Evolutionary conservation across 2,329 filamentous ascomycete genomes (phyloP), one percentile per base, ranked within the genome.

Genomic region (Geosmithia putterillii): DNA sequence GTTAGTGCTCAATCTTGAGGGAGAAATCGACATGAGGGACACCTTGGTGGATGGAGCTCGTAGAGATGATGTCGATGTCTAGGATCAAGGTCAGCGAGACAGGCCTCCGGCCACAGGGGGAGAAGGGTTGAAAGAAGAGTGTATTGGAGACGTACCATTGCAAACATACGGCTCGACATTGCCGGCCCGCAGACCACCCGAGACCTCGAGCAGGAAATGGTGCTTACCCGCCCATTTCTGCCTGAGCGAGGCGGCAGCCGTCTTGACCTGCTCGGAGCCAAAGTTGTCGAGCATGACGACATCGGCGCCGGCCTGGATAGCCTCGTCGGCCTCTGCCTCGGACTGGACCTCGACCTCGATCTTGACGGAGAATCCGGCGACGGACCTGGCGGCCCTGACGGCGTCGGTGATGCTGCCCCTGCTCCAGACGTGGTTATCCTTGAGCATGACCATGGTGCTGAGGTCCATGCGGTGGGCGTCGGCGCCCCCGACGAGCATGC

Each of bases 231-330:
- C 76, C 86, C 87, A 96, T 51, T 80, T 77, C 55, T 83, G 71
- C 66, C 90, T 94, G 50, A 98, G 60, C 52, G 74, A 80, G 57
- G 65, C 73, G 14, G 90, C 86, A 1, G 87, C 87, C 8, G 73
- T 63, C 58, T 79, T 81, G 48, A 95, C 81, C 1, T 81, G 86
- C 1, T 86, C 81, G 1, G 83, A 79, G 0, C 79, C 81, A 57
- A 96, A 98, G 62, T 98, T 98, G 60, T 98, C 92, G 47, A 98
- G 67, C 92, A 98, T 98, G 48, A 98, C 81, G 18, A 98, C 81
- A 60, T 98, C 90, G 0, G 92, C 92, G 1, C 92, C 92, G 0
- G 90, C 90, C 3, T 69, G 76, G 54, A 95, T 89, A 1, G 92
- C 92, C 64, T 94, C 87, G 59, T 95, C 81, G 1, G 92, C 92